A percentile compares a stretch with the other conserved stretches of the same genome.
phyloP scores from a whole-genome alignment of 1,284 basidiomycete species.

The Psilocybe mexicana region DNA sequence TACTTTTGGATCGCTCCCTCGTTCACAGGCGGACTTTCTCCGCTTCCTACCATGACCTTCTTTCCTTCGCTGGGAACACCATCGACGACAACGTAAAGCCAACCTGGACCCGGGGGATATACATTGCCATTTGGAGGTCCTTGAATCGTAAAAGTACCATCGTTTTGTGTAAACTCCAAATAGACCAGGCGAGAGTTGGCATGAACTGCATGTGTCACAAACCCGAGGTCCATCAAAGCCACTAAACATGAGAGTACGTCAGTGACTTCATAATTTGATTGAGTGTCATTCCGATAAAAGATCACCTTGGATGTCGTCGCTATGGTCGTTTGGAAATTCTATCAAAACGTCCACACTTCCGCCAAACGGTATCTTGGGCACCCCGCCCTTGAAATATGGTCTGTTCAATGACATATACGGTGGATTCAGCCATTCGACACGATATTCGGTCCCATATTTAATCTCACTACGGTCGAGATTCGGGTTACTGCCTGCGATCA shows the following conservation, averaged over 20 bases:
- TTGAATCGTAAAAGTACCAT: conserved; percentile 43
- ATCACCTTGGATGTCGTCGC: conserved; percentile 31
- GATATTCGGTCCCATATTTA: conserved; percentile 76
- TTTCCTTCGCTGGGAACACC: conserved; percentile 68
- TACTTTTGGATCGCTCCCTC: conserved; percentile 26
- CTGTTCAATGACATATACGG: conserved; percentile 65
- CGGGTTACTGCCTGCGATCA: conserved; percentile 84
- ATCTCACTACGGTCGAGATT: conserved; percentile 74
- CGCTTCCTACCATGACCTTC: conserved; percentile 73
- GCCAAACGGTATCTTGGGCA: conserved; percentile 49
- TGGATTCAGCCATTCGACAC: conserved; percentile 75
- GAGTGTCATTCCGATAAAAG: not conserved
- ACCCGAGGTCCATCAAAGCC: conserved; percentile 79
- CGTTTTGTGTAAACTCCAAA: conserved; percentile 40
- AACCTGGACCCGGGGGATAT: conserved; percentile 83
- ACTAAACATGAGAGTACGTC: conserved; percentile 41
- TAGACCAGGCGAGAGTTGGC: conserved; percentile 79
- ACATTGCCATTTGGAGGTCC: conserved; percentile 64
- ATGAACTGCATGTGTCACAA: conserved; percentile 77
- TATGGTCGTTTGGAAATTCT: conserved; percentile 10
- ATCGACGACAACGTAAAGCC: conserved; percentile 69
- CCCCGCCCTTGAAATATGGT: conserved; percentile 47
- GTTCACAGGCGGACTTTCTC: conserved; percentile 58
- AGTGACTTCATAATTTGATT: not conserved
- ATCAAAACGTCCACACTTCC: conserved; percentile 43